Evolutionary conservation across 106 monocot species (phyloP).

Genomic region (Amphibolis antarctica): DNA sequence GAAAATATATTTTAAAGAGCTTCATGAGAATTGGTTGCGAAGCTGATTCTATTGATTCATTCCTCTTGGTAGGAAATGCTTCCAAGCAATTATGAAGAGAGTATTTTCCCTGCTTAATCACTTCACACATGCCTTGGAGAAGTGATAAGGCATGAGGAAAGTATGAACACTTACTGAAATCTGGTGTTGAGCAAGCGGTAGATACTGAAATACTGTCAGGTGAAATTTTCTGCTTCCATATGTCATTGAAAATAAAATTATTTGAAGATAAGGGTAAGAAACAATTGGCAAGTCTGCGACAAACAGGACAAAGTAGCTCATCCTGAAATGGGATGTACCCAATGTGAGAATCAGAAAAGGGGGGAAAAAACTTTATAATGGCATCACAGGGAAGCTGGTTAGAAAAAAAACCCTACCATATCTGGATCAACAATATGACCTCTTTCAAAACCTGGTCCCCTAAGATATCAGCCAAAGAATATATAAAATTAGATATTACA

Average conservation of each 20-base stretch:
- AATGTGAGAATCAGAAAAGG: not conserved
- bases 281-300: constrained; percentile 85
- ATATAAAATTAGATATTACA: not conserved
- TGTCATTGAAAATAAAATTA: constrained; percentile 7
- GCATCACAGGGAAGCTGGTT: not conserved
- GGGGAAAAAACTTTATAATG: not conserved
- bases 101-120: constrained; percentile 32
- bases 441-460: constrained; percentile 77
- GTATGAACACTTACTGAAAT: constrained; percentile 13
- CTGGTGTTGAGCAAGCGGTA: constrained; percentile 1
- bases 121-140: constrained; percentile 40
- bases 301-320: constrained; percentile 86
- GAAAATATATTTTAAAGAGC: constrained; percentile 45
- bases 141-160: constrained; percentile 51
- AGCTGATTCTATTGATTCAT: constrained; percentile 23
- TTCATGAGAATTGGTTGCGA: constrained; percentile 46
- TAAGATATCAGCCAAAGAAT: constrained; percentile 1
- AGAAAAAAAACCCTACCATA: constrained; percentile 30
- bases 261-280: constrained; percentile 37
- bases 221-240: constrained; percentile 1
- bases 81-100: constrained; percentile 5
- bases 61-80: constrained; percentile 23
- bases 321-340: constrained; percentile 30
- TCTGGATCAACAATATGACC: constrained; percentile 72
- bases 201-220: constrained; percentile 5